These are phyloP conservation scores for Phylloboletellus chloephorus DNA, from an alignment of 1,284 basidiomycete genomes.

Conservation along the genomic window DNA sequence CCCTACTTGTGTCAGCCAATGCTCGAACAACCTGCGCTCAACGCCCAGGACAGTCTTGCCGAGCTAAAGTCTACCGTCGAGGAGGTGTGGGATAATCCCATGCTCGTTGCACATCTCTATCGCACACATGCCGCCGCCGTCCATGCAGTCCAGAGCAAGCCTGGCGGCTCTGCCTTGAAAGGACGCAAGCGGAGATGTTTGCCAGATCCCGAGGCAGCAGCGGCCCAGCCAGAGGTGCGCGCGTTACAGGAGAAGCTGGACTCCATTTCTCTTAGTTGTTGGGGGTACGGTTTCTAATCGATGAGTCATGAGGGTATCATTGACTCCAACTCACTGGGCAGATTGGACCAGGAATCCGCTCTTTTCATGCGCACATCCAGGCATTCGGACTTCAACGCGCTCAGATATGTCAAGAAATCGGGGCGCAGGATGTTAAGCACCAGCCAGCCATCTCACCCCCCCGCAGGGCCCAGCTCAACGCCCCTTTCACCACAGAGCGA, in stretches of 20 bases:
- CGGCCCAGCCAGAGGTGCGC: constrained; percentile 38
- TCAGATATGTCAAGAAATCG: constrained; percentile 36
- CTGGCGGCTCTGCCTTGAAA: constrained; percentile 38
- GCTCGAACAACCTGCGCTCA: not conserved
- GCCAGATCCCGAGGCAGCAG: constrained; percentile 30
- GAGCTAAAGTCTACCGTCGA: constrained; percentile 47
- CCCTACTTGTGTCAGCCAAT: not conserved
- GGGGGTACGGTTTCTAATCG: constrained; percentile 41
- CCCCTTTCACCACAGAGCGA: not conserved
- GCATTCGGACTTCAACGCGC: constrained; percentile 59
- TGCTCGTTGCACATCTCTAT: constrained; percentile 51
- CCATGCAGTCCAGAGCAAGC: constrained; percentile 39
- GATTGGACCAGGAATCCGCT: constrained; percentile 47
- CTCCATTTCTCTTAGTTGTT: constrained; percentile 46
- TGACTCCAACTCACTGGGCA: constrained; percentile 27
- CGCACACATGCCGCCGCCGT: constrained; percentile 49
- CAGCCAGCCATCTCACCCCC: constrained; percentile 12
- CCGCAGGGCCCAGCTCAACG: not conserved
- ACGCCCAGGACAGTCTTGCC: constrained; percentile 40
- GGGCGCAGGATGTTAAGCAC: constrained; percentile 18
- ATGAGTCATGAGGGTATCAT: not conserved
- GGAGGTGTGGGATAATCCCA: constrained; percentile 49
- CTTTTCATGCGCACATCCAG: constrained; percentile 59
- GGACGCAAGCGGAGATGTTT: constrained; percentile 41
- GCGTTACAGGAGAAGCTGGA: constrained; percentile 47